Evolutionary conservation across 495 filamentous ascomycete species (phyloP), one percentile per base, ranked within the genome.

Genomic region (Baudoinia panamericana): DNA sequence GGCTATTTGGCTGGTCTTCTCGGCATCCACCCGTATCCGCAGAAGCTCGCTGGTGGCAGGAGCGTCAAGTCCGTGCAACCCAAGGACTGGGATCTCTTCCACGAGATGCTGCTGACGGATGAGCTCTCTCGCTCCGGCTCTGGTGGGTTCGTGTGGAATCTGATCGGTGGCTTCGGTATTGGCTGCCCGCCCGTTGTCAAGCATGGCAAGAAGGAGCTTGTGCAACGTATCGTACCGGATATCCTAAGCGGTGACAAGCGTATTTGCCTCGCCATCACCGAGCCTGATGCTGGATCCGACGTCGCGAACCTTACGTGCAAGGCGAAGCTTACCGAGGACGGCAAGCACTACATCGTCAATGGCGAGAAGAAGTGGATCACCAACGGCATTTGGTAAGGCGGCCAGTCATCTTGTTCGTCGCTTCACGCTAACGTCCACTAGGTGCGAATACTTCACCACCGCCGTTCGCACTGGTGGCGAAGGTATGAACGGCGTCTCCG

Each of bases 321-420:
- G 68, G 90, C 90, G 20, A 93, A 92, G 66, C 78, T 93, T 30
- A 78, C 70, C 37, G 75, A 84, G 51, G 88, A 95, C 56, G 90
- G 90, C 56, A 97, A 95, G 70, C 84, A 95, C 62, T 97, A 92
- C 62, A 95, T 97, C 45, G 90, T 97, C 62, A 97, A 96, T 57
- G 90, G 90, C 29, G 90, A 95, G 72, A 96, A 97, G 78, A 97
- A 97, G 63, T 96, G 90, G 90, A 97, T 97, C 62, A 95, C 88
- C 55, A 96, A 97, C 67, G 90, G 90, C 53, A 72, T 94, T 46
- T 27, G 41, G 41, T 39, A 18, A n/a, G 40, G 26, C 26, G 8
- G 26, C n/a, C 26, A 28, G n/a, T n/a, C n/a, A n/a, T n/a, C n/a
- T n/a, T n/a, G n/a, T n/a, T n/a, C n/a, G n/a, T n/a, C n/a, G n/a